phyloP scores from a whole-genome alignment of 495 filamentous ascomycete species.

The Evernia prunastri region DNA sequence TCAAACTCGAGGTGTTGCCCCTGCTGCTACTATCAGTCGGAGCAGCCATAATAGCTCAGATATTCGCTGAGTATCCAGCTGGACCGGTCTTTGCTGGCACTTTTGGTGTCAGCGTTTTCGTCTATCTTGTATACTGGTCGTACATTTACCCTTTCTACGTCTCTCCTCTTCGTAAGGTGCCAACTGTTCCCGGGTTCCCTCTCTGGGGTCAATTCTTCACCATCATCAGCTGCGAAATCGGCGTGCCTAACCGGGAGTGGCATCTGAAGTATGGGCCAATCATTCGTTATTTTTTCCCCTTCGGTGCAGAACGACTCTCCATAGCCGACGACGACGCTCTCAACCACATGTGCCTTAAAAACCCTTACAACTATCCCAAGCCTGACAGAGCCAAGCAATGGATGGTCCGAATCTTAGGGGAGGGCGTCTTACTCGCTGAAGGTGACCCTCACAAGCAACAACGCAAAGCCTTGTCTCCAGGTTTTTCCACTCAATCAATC shows the following conservation, averaged over 20 bases:
- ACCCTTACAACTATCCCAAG: conserved; percentile 50
- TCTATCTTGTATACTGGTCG: conserved; percentile 26
- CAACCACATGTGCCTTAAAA: conserved; percentile 45
- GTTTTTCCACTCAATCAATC: conserved; percentile 42
- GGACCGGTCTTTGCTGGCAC: conserved; percentile 14
- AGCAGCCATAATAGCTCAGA: conserved; percentile 13
- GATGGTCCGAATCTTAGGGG: conserved; percentile 45
- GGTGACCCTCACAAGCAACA: conserved; percentile 40
- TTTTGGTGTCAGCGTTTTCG: conserved; percentile 27
- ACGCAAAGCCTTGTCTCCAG: conserved; percentile 42
- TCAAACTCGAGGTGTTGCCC: conserved; percentile 18
- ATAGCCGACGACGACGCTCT: conserved; percentile 40
- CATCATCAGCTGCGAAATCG: conserved; percentile 36
- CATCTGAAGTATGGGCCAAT: conserved; percentile 38
- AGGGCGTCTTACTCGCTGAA: conserved; percentile 44
- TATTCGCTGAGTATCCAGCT: conserved; percentile 11
- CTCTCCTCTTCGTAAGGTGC: conserved; percentile 39
- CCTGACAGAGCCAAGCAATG: conserved; percentile 44
- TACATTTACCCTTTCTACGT: conserved; percentile 39
- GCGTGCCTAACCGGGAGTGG: conserved; percentile 38
- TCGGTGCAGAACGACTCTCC: conserved; percentile 39
- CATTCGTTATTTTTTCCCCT: conserved; percentile 42
- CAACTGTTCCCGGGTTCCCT: conserved; percentile 39
- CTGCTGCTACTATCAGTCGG: conserved; percentile 16
- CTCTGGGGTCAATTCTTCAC: conserved; percentile 39